A percentile compares a stretch with the other conserved stretches of the same genome.
Conservation (phyloP, 768 basidiomycete genomes). For the Suillus paluster region DNA sequence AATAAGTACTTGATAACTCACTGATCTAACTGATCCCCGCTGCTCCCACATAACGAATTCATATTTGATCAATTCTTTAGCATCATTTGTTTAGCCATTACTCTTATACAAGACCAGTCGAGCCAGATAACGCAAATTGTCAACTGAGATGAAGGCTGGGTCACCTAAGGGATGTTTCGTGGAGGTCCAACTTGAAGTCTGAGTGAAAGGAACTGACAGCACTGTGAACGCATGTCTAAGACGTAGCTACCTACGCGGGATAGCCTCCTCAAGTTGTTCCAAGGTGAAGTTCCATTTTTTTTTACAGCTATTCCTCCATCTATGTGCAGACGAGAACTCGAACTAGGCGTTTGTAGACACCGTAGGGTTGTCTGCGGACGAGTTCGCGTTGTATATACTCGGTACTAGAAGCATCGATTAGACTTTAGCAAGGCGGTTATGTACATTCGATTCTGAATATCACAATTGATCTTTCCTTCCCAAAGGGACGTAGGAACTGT, state of each 20-base stretch:
- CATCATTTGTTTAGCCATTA: constrained; percentile 2
- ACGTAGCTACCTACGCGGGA: background rate
- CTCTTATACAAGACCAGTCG: background rate
- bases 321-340: constrained; percentile 42
- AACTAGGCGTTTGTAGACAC: constrained; percentile 49
- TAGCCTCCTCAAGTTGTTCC: background rate
- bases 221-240: background rate
- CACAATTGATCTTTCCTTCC: no score
- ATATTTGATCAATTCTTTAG: background rate
- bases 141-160: background rate
- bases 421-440: background rate
- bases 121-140: background rate
- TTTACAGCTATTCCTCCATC: background rate
- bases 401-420: no score
- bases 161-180: background rate
- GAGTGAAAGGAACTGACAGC: background rate
- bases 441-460: constrained; percentile 8
- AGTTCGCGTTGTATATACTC: background rate
- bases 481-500: no score
- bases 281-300: background rate
- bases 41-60: background rate
- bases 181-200: background rate
- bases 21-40: background rate
- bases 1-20: background rate
- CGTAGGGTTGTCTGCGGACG: constrained; percentile 35